Evolutionary conservation across 805 yeast genomes (phyloP).

Genomic region (Nakazawaea molendinolei): DNA sequence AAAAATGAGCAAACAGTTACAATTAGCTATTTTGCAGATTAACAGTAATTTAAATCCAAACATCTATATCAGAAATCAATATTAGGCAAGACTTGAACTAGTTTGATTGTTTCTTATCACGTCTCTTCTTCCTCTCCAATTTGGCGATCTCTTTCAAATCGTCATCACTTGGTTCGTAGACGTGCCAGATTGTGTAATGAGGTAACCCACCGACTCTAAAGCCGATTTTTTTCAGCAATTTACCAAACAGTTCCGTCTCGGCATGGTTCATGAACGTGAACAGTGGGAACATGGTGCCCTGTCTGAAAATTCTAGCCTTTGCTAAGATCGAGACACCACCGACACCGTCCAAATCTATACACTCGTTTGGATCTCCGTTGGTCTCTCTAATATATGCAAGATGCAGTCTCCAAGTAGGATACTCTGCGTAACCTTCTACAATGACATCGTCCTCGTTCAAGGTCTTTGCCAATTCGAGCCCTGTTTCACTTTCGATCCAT

Average conservation of each 20-base stretch:
- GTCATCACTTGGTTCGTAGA: constrained; percentile 84
- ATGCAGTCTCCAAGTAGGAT: constrained; percentile 82
- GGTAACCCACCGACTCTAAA: constrained; percentile 83
- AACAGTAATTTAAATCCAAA: too few relatives aligned
- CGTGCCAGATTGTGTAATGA: constrained; percentile 86
- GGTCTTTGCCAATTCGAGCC: constrained; percentile 54
- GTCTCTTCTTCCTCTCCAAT: constrained; percentile 34
- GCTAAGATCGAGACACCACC: constrained; percentile 84
- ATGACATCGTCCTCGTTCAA: constrained; percentile 78
- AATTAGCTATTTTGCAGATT: too few relatives aligned
- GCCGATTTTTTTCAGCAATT: constrained; percentile 74
- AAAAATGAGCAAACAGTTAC: too few relatives aligned
- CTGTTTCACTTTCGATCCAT: constrained; percentile 88
- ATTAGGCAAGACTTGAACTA: constrained; percentile 4
- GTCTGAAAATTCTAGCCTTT: constrained; percentile 65
- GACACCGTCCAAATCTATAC: constrained; percentile 74
- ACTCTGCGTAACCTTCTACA: constrained; percentile 84
- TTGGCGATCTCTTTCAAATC: constrained; percentile 65
- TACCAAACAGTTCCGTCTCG: constrained; percentile 84
- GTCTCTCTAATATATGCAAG: constrained; percentile 64
- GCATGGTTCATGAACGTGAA: constrained; percentile 81
- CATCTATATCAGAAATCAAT: neutral
- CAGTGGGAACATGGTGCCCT: constrained; percentile 81
- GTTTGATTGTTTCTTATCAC: constrained; percentile 5
- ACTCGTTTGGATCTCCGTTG: constrained; percentile 53